Evolutionary conservation across 768 basidiomycete genomes (phyloP).

Genomic region (Podaxis sp.): DNA sequence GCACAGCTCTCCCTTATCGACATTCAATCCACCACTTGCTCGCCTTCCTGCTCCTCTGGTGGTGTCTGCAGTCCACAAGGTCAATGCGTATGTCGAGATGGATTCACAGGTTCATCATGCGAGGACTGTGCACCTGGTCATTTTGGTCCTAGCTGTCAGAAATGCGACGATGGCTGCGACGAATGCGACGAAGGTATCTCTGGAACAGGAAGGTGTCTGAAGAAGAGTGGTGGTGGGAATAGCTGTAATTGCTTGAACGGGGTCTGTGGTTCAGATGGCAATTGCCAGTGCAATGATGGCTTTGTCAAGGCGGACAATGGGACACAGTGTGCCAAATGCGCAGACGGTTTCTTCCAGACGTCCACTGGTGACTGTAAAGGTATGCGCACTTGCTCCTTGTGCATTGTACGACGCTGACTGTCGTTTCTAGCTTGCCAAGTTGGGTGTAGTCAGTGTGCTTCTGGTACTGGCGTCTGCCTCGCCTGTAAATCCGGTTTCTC

Average conservation of each 20-base stretch:
- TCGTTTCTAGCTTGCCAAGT: constrained; percentile 62
- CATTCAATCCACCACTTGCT: constrained; percentile 70
- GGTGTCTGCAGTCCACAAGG: constrained; percentile 61
- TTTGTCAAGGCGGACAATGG: constrained; percentile 68
- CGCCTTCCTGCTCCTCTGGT: constrained; percentile 60
- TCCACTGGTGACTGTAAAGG: constrained; percentile 72
- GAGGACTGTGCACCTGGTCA: constrained; percentile 65
- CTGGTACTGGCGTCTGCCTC: constrained; percentile 63
- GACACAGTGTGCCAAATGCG: constrained; percentile 72
- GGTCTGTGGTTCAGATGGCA: constrained; percentile 59
- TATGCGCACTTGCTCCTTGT: constrained; percentile 28
- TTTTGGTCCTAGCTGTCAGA: constrained; percentile 65
- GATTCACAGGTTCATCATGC: constrained; percentile 73
- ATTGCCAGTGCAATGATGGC: constrained; percentile 72
- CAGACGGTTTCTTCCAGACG: constrained; percentile 68
- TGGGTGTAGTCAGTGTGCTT: constrained; percentile 68
- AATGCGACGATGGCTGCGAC: constrained; percentile 61
- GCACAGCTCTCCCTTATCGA: constrained; percentile 49
- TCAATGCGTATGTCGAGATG: constrained; percentile 62
- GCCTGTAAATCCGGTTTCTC: constrained; percentile 67
- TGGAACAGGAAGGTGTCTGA: constrained; percentile 69
- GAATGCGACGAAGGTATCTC: constrained; percentile 74
- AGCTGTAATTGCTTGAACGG: constrained; percentile 78
- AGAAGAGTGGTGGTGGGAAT: constrained; percentile 22
- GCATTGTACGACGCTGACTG: constrained; percentile 24